Evolutionary conservation across 139 green algal species (phyloP).

Genomic region (Eudorina sp.): DNA sequence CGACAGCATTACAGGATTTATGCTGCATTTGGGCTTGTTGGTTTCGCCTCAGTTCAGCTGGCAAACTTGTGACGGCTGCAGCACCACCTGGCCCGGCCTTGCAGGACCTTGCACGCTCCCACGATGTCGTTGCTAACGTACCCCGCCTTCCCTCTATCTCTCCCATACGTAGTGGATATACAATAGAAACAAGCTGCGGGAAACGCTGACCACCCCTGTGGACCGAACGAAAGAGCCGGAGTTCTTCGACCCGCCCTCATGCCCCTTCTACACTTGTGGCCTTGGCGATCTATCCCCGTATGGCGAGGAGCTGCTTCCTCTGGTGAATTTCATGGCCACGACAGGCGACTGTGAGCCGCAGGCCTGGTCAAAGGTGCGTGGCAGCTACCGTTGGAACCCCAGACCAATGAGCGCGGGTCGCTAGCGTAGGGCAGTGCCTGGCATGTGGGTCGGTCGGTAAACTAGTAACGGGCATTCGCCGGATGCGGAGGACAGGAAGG

Average conservation of each 20-base stretch:
- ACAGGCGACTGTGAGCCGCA: conserved; percentile 26
- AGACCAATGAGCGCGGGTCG: no score
- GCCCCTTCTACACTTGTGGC: conserved; percentile 61
- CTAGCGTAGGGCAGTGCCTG: no score
- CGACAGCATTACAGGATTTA: not conserved
- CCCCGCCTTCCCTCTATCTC: not conserved
- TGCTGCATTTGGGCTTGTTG: not conserved
- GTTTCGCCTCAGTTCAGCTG: not conserved
- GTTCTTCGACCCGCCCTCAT: conserved; percentile 67
- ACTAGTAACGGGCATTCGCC: no score
- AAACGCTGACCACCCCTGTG: not conserved
- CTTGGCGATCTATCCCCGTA: conserved; percentile 65
- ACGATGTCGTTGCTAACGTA: not conserved
- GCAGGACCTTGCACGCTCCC: not conserved
- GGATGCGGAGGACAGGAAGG: no score
- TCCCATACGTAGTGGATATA: conserved; percentile 30
- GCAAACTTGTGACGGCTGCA: not conserved
- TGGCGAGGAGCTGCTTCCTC: conserved; percentile 63
- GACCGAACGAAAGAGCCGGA: conserved; percentile 49
- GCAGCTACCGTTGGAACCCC: no score
- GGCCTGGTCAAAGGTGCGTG: conserved; percentile 27
- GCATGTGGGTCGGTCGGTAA: no score
- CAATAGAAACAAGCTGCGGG: conserved; percentile 16
- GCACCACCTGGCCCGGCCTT: no score
- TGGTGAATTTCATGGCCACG: conserved; percentile 39